Evolutionary conservation across 1,284 basidiomycete genomes (phyloP).

Genomic region (Takashimella tepidaria): DNA sequence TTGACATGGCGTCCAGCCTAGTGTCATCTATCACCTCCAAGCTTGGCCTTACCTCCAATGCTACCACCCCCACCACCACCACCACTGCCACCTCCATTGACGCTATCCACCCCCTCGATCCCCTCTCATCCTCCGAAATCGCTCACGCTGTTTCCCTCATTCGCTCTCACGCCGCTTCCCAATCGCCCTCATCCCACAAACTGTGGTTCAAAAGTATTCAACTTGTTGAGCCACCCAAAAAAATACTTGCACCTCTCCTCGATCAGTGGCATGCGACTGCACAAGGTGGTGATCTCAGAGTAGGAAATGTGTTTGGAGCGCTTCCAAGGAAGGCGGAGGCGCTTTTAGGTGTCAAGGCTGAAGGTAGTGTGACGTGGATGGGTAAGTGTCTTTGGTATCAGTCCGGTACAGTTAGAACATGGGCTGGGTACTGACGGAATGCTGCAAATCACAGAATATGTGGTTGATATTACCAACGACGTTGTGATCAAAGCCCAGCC

Average conservation of each 20-base stretch:
- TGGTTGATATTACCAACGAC: slow-evolving; percentile 6
- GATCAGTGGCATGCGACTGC: slow-evolving; percentile 12
- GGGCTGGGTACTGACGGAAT: too few species aligned
- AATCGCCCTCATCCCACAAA: slow-evolving; percentile 9
- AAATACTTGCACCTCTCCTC: slow-evolving; percentile 27
- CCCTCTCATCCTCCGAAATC: slow-evolving; percentile 43
- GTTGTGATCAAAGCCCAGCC: slow-evolving; percentile 1
- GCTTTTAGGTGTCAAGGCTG: slow-evolving; percentile 19
- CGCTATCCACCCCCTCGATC: slow-evolving; percentile 46
- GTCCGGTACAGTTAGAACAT: too few species aligned
- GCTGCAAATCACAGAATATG: slow-evolving; percentile 14
- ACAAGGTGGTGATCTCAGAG: neutral
- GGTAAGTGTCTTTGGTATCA: too few species aligned
- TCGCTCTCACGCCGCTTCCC: slow-evolving; percentile 3
- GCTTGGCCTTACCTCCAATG: neutral
- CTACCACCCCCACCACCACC: neutral
- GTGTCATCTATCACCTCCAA: neutral
- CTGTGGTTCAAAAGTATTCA: slow-evolving; percentile 36
- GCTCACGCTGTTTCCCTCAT: slow-evolving; percentile 17
- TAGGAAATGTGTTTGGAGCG: neutral
- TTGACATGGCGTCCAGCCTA: neutral
- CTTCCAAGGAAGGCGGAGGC: slow-evolving; percentile 14
- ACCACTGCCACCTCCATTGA: neutral
- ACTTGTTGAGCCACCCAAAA: slow-evolving; percentile 31
- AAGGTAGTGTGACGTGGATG: slow-evolving; percentile 9